Evolutionary conservation across 306 rosid genomes (phyloP), one percentile per base, ranked within the genome.

Genomic region (Castanospermum australe): DNA sequence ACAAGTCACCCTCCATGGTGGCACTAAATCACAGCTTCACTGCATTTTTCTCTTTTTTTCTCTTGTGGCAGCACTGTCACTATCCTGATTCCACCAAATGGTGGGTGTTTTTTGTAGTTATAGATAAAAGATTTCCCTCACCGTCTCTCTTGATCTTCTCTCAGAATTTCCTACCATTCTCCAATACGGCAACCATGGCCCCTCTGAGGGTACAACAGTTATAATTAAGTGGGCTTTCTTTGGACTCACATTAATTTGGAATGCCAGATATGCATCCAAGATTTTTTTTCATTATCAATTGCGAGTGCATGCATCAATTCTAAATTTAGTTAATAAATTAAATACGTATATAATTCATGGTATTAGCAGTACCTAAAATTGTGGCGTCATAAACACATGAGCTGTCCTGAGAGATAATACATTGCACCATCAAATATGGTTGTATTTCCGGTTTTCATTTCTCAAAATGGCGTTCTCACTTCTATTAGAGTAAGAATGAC

Each of bases 341-440:
- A 70, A n/a, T n/a, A n/a, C n/a, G n/a, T 62, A 36, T 15, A 9
- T 36, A n/a, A 45, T 35, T 70, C 62, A 52, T 52, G 47, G 33
- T 33, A 14, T 45, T 33, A 45, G 56, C 21, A 15, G 25, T 60
- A 60, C 47, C 64, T 14, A 70, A 32, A 59, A 33, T 22, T 33
- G 24, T 44, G 35, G 71, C 60, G 41, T 70, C 47, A 72, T 54
- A 6, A 70, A 56, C 24, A 5, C 14, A 13, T 6, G 30, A 35
- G n/a, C n/a, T n/a, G n/a, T n/a, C 21, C 18, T 44, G 70, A 79
- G 64, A 79, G 83, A 60, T 60, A 79, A 60, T 60, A 79, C 78
- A 79, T 60, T 71, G 78, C 78, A 79, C 78, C 83, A 22, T 60
- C 51, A 41, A 69, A 65, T n/a, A 22, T 7, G 20, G 38, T 44